Percentiles rank a stretch among this genome's conserved stretches.
phyloP scores from a whole-genome alignment of 1,284 basidiomycete species.

The Neonothopanus nambi region DNA sequence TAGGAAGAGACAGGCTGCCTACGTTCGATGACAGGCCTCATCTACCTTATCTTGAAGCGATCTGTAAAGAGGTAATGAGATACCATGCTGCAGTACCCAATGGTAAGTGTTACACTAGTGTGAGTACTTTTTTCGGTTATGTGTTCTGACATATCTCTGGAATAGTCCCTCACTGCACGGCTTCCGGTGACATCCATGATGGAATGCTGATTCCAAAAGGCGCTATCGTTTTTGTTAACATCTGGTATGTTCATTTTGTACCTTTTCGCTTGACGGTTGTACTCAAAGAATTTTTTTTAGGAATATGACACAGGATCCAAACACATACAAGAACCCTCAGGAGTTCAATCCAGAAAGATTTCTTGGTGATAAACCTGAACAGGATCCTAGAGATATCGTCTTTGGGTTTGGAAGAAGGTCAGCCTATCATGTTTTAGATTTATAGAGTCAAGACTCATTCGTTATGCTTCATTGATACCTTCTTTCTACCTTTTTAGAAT shows the following conservation, averaged over 20 bases:
- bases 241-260: slow-evolving; percentile 18
- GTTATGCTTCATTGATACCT: not conserved
- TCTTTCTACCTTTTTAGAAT: slow-evolving; percentile 7
- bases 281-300: slow-evolving; percentile 5
- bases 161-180: slow-evolving; percentile 22
- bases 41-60: slow-evolving; percentile 41
- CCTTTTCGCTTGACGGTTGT: not conserved
- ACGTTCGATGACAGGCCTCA: slow-evolving; percentile 37
- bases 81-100: slow-evolving; percentile 32
- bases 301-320: slow-evolving; percentile 21
- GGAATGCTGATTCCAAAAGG: slow-evolving; percentile 27
- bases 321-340: slow-evolving; percentile 20
- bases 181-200: slow-evolving; percentile 23
- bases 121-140: not conserved
- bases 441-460: too few species aligned
- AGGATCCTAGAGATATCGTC: slow-evolving; percentile 17
- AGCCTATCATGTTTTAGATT: too few species aligned
- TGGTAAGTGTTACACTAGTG: too few species aligned
- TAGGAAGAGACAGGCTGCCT: slow-evolving; percentile 40
- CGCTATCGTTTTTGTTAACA: slow-evolving; percentile 23
- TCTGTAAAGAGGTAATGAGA: slow-evolving; percentile 44
- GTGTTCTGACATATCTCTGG: not conserved
- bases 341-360: slow-evolving; percentile 31
- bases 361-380: slow-evolving; percentile 17
- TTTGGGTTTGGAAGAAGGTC: slow-evolving; percentile 23